Conservation (phyloP, 352 stramenopile species). For the Blastocystis sp. region DNA sequence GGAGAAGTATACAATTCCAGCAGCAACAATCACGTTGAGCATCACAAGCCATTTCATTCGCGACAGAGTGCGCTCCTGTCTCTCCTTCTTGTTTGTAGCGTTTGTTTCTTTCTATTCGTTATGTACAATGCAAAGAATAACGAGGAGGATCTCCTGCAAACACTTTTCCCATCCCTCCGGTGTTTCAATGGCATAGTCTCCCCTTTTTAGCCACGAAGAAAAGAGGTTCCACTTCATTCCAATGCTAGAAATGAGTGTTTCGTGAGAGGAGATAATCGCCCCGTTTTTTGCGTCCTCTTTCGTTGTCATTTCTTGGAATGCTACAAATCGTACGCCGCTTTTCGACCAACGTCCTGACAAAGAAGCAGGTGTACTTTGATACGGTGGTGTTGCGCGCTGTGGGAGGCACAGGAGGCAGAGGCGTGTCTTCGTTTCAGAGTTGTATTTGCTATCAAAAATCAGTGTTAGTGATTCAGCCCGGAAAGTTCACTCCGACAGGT, state of each 20-base stretch:
- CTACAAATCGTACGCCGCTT: not conserved
- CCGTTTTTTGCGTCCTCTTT: too few relatives aligned
- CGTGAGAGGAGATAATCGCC: too few relatives aligned
- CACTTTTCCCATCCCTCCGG: conserved; percentile 32
- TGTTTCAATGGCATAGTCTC: conserved; percentile 7
- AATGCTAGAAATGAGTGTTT: too few relatives aligned
- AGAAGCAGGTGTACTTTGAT: conserved; percentile 42
- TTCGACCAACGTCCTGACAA: conserved; percentile 6
- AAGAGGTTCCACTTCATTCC: too few relatives aligned
- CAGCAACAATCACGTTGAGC: not conserved
- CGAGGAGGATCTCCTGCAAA: conserved; percentile 5
- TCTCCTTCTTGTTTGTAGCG: not conserved
- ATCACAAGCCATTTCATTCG: not conserved
- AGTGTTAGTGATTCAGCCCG: conserved; percentile 31
- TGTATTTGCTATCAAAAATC: not conserved
- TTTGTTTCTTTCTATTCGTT: not conserved
- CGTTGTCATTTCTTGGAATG: too few relatives aligned
- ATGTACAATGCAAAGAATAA: not conserved
- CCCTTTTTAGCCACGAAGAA: not conserved
- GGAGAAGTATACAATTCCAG: too few relatives aligned
- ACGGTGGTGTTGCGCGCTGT: not conserved
- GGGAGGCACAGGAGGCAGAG: conserved; percentile 12
- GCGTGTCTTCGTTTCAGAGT: conserved; percentile 26
- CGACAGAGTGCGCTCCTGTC: not conserved
- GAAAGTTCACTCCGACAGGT: conserved; percentile 27